Percentiles rank a stretch among this genome's conserved stretches.
Conservation (phyloP, 2,329 filamentous ascomycete species). For the Cercospora sp. region DNA sequence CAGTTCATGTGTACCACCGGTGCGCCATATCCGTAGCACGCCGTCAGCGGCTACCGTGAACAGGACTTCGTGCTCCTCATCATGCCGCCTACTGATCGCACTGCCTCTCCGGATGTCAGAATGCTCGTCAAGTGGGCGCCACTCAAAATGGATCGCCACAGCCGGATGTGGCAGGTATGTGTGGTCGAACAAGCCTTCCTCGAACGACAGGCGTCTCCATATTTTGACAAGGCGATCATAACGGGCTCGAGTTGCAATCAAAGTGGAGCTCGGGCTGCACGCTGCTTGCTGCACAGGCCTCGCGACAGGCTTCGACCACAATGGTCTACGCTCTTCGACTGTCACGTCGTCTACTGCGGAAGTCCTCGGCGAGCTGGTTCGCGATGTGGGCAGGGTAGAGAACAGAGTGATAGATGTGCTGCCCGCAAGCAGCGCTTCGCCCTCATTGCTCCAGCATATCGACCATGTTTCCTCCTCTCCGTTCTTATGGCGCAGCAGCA, state of each 20-base stretch:
- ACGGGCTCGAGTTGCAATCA: slow-evolving; percentile 77
- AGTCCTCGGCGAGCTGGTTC: slow-evolving; percentile 29
- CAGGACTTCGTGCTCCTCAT: slow-evolving; percentile 69
- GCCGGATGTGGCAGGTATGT: slow-evolving; percentile 84
- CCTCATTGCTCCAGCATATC: slow-evolving; percentile 82
- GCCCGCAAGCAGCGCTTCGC: slow-evolving; percentile 81
- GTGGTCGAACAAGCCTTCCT: slow-evolving; percentile 85
- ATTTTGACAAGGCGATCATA: slow-evolving; percentile 86
- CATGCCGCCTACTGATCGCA: slow-evolving; percentile 32
- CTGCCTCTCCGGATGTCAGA: slow-evolving; percentile 59
- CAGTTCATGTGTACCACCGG: slow-evolving; percentile 68
- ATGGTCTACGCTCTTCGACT: slow-evolving; percentile 47
- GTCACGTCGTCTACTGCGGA: slow-evolving; percentile 38
- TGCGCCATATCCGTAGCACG: slow-evolving; percentile 78
- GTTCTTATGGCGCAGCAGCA: slow-evolving; percentile 54
- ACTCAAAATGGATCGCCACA: slow-evolving; percentile 78
- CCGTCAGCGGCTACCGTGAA: slow-evolving; percentile 87
- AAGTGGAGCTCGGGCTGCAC: slow-evolving; percentile 82
- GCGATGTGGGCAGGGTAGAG: slow-evolving; percentile 48
- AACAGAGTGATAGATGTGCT: slow-evolving; percentile 68
- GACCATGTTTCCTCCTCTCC: slow-evolving; percentile 53
- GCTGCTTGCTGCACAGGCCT: slow-evolving; percentile 71
- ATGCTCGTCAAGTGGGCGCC: slow-evolving; percentile 68
- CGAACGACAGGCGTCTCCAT: slow-evolving; percentile 85
- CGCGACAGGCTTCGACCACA: slow-evolving; percentile 76